These are phyloP conservation scores for Phytophthora vignae DNA, from an alignment of 352 stramenopile species.

Conservation along the genomic window DNA sequence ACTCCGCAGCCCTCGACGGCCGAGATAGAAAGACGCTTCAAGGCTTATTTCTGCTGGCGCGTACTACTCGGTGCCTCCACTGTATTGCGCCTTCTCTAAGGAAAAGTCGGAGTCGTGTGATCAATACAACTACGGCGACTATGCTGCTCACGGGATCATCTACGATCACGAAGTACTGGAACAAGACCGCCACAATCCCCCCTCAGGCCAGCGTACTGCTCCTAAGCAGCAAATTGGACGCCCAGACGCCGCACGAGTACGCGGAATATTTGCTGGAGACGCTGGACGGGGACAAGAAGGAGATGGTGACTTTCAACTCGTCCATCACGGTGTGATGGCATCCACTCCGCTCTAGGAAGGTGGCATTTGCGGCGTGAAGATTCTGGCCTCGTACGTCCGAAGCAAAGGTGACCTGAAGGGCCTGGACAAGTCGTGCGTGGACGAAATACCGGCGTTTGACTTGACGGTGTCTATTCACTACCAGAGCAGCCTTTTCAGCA, in stretches of 20 bases:
- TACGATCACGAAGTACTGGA: background rate
- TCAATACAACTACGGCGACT: background rate
- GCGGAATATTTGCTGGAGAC: background rate
- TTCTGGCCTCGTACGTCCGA: background rate
- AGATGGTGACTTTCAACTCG: background rate
- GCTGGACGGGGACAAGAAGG: background rate
- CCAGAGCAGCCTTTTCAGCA: too few species aligned
- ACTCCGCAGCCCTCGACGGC: background rate
- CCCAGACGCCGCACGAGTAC: background rate
- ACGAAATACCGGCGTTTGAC: background rate
- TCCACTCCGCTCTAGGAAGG: background rate
- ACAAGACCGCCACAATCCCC: background rate
- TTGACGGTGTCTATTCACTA: background rate
- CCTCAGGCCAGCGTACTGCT: background rate
- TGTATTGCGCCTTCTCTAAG: background rate
- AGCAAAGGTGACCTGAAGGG: background rate
- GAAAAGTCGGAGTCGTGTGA: background rate
- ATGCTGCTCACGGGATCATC: background rate
- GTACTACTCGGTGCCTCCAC: background rate
- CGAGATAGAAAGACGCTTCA: background rate
- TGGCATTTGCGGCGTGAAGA: background rate
- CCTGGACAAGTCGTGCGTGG: background rate
- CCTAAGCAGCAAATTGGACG: background rate
- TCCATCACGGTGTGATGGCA: background rate
- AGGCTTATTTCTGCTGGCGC: background rate